Base-by-base conservation (phyloP, 2,329 filamentous ascomycete genomes). In the Claviceps pusilla region DNA sequence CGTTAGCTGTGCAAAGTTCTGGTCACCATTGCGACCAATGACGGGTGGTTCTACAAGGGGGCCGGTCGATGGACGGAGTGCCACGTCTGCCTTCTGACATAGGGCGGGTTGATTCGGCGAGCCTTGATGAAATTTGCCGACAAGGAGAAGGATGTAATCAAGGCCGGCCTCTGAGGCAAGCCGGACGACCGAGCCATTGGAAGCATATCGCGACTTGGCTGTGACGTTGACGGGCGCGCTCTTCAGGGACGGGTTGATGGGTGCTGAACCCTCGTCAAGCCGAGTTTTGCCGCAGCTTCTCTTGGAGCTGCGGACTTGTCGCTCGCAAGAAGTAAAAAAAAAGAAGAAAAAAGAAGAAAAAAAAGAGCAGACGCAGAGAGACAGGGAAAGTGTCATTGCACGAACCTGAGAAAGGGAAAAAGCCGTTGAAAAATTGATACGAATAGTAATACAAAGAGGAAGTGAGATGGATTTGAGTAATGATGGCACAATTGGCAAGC, bases 1-100 rank as follows among this genome's bases (percentile, higher is more conserved):
- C 56, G 66, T 72, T 70, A 71, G 70, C 63, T 24, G 39, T 52
- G 29, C 11, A 52, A 52, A 41, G 9, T 39, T n/a, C 14, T n/a
- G 39, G 16, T 7, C 63, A 64, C 55, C 58, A 56, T 50, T 43
- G 50, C 50, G 55, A 47, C 55, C 55, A 51, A 56, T 56, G 39
- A 52, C 29, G 39, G 16, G 48, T 47, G 43, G 3, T 35, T 31
- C 33, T 11, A 14, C 12, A n/a, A 50, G 48, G 48, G 31, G 24
- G 33, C 31, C 19, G 7, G 14, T 24, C 24, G 24, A 24, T 24
- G 24, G 24, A 24, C 3, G 24, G 24, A 45, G 9, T 24, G 42
- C 42, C 19, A 45, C 42, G 42, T 3, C 42, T 24, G 42, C 16
- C 39, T 41, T 24, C 24, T 41, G 12, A 47, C 11, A 47, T 14